Conservation (phyloP, 768 basidiomycete species). For the Mycena leptocephala region DNA sequence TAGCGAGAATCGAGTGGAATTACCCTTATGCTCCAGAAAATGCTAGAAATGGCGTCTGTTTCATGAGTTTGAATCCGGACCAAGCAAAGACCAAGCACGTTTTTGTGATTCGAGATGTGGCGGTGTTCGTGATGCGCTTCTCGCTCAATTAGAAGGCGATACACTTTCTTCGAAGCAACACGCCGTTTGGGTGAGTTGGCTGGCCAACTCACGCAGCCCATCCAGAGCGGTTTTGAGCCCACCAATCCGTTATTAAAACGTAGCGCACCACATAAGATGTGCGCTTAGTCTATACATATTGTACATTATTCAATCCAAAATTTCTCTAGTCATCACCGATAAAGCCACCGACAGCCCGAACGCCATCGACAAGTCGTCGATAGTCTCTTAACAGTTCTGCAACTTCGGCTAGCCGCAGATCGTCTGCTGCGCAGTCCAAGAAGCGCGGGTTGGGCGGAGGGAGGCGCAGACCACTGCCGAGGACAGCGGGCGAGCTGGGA, state of each 20-base stretch:
- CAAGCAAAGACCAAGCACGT: not conserved
- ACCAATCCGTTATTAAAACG: not conserved
- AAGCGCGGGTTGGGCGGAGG: conserved; percentile 81
- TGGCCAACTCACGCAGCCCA: too few species aligned
- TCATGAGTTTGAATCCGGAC: too few species aligned
- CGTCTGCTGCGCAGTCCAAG: conserved; percentile 80
- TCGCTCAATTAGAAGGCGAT: not conserved
- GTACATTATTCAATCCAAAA: conserved; percentile 13
- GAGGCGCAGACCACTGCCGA: conserved; percentile 52
- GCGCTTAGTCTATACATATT: not conserved
- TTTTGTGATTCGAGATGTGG: not conserved
- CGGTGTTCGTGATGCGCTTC: not conserved
- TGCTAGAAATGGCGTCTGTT: not conserved
- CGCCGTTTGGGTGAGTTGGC: not conserved
- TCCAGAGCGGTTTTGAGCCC: not conserved
- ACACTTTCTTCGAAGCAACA: not conserved
- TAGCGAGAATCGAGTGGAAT: too few species aligned
- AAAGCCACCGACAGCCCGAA: conserved; percentile 76
- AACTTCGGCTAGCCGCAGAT: conserved; percentile 87
- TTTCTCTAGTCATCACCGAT: conserved; percentile 40
- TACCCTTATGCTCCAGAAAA: not conserved
- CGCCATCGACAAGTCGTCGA: conserved; percentile 79
- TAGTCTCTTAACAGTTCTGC: conserved; percentile 88
- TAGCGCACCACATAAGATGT: not conserved
- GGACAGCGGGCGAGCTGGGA: conserved; percentile 54